Conservation (phyloP, 768 basidiomycete species). For the Gymnopilus dilepis region DNA sequence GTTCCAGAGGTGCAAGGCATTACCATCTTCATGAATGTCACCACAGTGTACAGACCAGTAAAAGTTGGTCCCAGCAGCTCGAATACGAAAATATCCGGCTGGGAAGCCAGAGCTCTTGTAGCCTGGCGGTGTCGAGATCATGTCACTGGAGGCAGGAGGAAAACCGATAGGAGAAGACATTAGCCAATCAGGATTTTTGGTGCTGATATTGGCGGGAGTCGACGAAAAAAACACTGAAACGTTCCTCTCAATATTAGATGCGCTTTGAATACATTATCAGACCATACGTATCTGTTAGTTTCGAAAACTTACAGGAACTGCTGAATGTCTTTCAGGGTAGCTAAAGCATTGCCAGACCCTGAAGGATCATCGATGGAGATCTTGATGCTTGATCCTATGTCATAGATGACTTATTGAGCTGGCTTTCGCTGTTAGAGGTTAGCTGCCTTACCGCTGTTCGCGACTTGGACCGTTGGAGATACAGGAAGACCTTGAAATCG, state of each 20-base stretch:
- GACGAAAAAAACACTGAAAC: background rate
- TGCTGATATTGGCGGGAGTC: background rate
- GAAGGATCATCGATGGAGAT: background rate
- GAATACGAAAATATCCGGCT: slow-evolving; percentile 7
- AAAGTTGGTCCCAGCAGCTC: background rate
- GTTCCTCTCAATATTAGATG: background rate
- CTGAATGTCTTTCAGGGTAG: background rate
- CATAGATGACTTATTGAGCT: too few relatives aligned
- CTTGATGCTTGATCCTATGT: background rate
- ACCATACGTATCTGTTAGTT: too few relatives aligned
- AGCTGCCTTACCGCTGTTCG: too few relatives aligned
- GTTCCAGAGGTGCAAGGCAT: background rate
- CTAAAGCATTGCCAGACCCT: background rate
- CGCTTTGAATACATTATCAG: background rate
- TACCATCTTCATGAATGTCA: background rate
- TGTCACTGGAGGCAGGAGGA: background rate
- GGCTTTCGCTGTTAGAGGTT: too few relatives aligned
- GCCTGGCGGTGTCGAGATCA: background rate
- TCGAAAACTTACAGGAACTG: background rate
- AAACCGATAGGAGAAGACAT: background rate
- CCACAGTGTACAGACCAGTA: background rate
- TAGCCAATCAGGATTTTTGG: background rate
- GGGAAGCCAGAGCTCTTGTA: slow-evolving; percentile 9
- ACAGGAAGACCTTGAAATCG: background rate
- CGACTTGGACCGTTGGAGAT: too few relatives aligned